Evolutionary conservation across 2,329 filamentous ascomycete species (phyloP).

Genomic region (Leptographium flavum): DNA sequence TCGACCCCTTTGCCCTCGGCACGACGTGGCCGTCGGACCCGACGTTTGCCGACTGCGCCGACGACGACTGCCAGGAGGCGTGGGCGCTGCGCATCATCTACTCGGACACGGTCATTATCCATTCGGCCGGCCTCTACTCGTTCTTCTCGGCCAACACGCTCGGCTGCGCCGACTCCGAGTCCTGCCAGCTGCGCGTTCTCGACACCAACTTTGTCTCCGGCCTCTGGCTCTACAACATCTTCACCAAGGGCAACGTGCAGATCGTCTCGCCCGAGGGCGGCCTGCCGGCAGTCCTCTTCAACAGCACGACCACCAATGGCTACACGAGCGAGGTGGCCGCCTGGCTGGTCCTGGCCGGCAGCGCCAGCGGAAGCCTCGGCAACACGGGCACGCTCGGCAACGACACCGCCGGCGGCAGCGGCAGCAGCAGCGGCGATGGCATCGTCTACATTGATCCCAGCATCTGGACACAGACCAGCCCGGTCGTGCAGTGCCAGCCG

Average conservation of each 20-base stretch:
- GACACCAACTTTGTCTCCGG: background rate
- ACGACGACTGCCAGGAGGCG: slow-evolving; percentile 39
- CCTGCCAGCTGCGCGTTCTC: slow-evolving; percentile 6
- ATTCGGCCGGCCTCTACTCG: slow-evolving; percentile 45
- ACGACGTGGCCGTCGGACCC: slow-evolving; percentile 13
- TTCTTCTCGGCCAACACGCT: slow-evolving; percentile 42
- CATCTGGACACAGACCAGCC: background rate
- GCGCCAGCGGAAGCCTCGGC: background rate
- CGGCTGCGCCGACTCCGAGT: background rate
- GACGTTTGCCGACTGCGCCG: slow-evolving; percentile 36
- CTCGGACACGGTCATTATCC: slow-evolving; percentile 28
- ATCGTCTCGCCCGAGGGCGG: background rate
- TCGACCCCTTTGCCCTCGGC: slow-evolving; percentile 11
- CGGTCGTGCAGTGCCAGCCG: background rate
- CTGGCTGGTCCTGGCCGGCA: background rate
- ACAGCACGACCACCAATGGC: background rate
- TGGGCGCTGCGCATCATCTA: background rate
- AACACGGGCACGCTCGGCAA: background rate
- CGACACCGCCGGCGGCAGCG: background rate
- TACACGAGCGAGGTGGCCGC: background rate
- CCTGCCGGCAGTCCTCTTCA: background rate
- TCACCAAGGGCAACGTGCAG: background rate
- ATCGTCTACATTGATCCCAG: background rate
- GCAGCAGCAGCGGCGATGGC: background rate
- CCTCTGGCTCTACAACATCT: background rate